Percentiles rank a stretch among this genome's conserved stretches.
Conservation (phyloP, 1,284 basidiomycete species). For the Pseudomicrostroma phylloplanum region DNA sequence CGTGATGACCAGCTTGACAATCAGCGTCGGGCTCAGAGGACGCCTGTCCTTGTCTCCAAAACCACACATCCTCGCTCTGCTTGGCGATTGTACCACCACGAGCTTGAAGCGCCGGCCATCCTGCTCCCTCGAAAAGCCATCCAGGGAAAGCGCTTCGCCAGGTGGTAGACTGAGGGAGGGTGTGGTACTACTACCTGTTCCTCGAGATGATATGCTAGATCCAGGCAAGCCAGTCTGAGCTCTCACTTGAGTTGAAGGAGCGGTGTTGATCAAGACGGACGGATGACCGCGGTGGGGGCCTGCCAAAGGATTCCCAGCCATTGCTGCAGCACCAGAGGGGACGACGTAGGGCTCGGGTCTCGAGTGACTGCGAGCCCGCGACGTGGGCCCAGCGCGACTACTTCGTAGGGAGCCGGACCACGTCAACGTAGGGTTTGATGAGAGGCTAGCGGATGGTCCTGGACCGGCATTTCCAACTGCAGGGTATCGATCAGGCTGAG, state of each 20-base stretch:
- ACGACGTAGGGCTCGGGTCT: neutral
- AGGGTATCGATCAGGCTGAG: no score
- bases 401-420: no score
- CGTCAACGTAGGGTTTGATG: no score
- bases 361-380: neutral
- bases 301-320: neutral
- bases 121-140: constrained; percentile 7
- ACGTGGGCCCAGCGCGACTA: no score
- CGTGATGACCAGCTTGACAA: constrained; percentile 37
- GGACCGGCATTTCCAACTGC: no score
- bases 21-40: constrained; percentile 39
- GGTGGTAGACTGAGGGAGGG: no score
- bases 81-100: constrained; percentile 38
- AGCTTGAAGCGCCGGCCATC: constrained; percentile 26
- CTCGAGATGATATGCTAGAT: neutral
- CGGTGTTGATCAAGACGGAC: neutral
- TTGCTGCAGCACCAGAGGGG: neutral
- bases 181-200: no score
- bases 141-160: neutral
- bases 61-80: constrained; percentile 39
- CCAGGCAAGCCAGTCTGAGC: neutral
- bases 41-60: constrained; percentile 45
- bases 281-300: neutral
- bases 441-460: no score
- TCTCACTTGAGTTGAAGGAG: neutral